These are phyloP conservation scores for Fomitopsis betulina DNA, from an alignment of 1,284 basidiomycete genomes.

Conservation along the genomic window DNA sequence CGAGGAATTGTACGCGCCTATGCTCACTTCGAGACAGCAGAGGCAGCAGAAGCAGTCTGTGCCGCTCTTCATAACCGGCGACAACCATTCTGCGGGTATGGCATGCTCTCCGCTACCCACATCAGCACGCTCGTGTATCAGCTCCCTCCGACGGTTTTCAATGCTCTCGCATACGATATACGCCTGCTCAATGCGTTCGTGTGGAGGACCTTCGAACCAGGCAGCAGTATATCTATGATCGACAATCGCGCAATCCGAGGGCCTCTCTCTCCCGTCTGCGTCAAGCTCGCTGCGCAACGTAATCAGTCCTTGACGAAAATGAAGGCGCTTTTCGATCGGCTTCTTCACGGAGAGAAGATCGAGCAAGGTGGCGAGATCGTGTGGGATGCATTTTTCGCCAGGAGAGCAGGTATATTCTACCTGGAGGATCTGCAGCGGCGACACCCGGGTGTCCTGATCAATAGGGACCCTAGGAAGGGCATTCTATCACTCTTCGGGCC, in stretches of 20 bases:
- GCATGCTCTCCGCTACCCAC: constrained; percentile 41
- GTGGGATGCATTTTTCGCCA: constrained; percentile 60
- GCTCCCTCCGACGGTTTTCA: constrained; percentile 34
- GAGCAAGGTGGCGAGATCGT: constrained; percentile 41
- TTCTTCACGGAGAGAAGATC: constrained; percentile 55
- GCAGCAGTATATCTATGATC: constrained; percentile 21
- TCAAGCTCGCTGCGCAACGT: constrained; percentile 44
- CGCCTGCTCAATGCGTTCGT: constrained; percentile 19
- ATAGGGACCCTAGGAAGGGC: constrained; percentile 35
- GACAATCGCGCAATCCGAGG: constrained; percentile 6
- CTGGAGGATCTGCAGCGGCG: constrained; percentile 36
- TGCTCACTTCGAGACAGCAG: constrained; percentile 45
- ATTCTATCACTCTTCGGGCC: constrained; percentile 51
- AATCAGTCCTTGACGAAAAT: constrained; percentile 43
- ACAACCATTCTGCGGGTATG: constrained; percentile 36
- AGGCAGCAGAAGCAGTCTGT: constrained; percentile 46
- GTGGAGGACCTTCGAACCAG: constrained; percentile 8
- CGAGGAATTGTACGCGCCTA: constrained; percentile 45
- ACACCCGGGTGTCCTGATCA: constrained; percentile 38
- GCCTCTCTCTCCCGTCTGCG: constrained; percentile 19
- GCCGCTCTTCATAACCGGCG: constrained; percentile 38
- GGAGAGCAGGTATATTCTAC: constrained; percentile 37
- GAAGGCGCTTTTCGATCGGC: constrained; percentile 54
- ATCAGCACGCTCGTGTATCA: constrained; percentile 42
- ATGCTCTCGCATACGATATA: constrained; percentile 19